Percentiles rank a stretch among this genome's conserved stretches.
Conservation (phyloP, 2,329 filamentous ascomycete genomes). For the Penicillium vulpinum region DNA sequence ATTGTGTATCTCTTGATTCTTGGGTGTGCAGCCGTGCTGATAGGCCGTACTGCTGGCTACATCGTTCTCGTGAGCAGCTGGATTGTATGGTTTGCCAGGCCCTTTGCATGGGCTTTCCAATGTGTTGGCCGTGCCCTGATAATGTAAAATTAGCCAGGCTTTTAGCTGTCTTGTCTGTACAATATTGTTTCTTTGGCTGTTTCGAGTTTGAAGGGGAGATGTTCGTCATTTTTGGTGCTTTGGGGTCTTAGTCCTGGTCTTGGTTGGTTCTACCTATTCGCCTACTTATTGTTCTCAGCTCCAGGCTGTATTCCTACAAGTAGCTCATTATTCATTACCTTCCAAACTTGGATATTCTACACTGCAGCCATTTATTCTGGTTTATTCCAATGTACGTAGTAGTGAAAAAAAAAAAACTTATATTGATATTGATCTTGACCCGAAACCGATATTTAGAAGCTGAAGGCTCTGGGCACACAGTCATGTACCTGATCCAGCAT, state of each 20-base stretch:
- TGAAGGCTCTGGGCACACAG: not conserved
- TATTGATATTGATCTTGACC: not conserved
- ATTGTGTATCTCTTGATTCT: constrained; percentile 36
- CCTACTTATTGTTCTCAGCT: not conserved
- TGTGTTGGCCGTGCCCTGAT: constrained; percentile 29
- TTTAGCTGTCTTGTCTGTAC: not conserved
- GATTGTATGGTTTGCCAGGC: constrained; percentile 39
- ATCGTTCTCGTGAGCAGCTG: constrained; percentile 37
- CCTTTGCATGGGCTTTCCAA: constrained; percentile 35
- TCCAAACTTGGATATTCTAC: not conserved
- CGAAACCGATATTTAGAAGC: not conserved
- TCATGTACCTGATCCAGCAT: not conserved
- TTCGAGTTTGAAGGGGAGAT: not conserved
- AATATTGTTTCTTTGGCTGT: not conserved
- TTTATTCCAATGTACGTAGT: not conserved
- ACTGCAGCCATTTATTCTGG: not conserved
- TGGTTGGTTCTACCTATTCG: not conserved
- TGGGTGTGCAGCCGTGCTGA: constrained; percentile 32
- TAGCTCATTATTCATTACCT: constrained; percentile 2
- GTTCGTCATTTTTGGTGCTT: not conserved
- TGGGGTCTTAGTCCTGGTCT: not conserved
- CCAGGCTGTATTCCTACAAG: not conserved
- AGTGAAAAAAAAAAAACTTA: not conserved
- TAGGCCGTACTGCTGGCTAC: constrained; percentile 34
- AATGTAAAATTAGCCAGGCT: constrained; percentile 13